A percentile compares a stretch with the other conserved stretches of the same genome.
Conservation (phyloP, 306 rosid species). For the Canavalia gladiata region DNA sequence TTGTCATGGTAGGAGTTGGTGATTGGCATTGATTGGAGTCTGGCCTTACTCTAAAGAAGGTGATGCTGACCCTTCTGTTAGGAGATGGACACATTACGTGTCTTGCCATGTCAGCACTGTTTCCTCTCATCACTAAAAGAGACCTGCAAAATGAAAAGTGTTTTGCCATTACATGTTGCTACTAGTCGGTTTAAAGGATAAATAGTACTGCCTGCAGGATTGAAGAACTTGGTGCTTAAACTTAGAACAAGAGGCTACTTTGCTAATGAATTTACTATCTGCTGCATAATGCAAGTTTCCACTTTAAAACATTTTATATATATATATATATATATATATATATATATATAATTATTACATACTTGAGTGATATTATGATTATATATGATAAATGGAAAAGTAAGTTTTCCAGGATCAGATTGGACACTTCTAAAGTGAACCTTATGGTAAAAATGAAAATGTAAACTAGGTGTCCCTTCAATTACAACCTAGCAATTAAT, state of each 20-base stretch:
- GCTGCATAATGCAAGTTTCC: neutral
- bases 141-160: conserved; percentile 62
- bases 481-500: conserved; percentile 41
- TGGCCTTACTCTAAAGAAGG: conserved; percentile 81
- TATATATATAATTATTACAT: neutral
- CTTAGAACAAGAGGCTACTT: conserved; percentile 15
- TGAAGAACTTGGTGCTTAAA: conserved; percentile 31
- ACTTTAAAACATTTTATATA: neutral
- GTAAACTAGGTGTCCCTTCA: conserved; percentile 38
- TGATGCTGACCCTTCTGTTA: conserved; percentile 77
- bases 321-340: neutral
- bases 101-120: conserved; percentile 96
- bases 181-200: neutral
- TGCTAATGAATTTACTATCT: neutral
- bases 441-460: conserved; percentile 17
- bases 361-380: neutral
- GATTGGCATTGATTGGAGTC: conserved; percentile 75
- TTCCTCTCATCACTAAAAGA: conserved; percentile 95
- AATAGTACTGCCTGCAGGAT: neutral
- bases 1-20: conserved; percentile 60
- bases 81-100: conserved; percentile 98
- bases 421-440: conserved; percentile 19
- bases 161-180: neutral
- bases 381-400: neutral
- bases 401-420: conserved; percentile 14